These are phyloP conservation scores for Plicaturopsis crispa DNA, from an alignment of 768 basidiomycete species.

Conservation along the genomic window DNA sequence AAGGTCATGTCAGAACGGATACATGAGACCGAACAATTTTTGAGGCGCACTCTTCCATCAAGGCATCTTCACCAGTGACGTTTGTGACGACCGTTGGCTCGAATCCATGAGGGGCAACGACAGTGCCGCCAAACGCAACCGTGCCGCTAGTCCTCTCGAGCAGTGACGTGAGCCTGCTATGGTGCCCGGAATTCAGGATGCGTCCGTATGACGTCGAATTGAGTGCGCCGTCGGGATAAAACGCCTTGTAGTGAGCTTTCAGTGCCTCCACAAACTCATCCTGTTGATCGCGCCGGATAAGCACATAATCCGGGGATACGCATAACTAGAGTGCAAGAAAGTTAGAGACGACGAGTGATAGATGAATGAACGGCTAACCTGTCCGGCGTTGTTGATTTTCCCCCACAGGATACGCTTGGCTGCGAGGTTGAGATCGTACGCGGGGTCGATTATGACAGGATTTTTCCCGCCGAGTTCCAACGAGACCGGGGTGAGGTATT, in stretches of 20 bases:
- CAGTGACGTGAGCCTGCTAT: constrained; percentile 34
- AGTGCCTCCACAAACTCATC: constrained; percentile 33
- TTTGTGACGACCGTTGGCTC: constrained; percentile 21
- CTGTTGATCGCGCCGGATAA: constrained; percentile 33
- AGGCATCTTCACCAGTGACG: constrained; percentile 19
- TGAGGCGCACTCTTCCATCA: constrained; percentile 25
- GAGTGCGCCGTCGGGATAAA: constrained; percentile 39
- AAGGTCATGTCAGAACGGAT: not conserved
- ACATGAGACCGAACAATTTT: not conserved
- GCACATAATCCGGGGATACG: constrained; percentile 38
- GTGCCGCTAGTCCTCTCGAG: constrained; percentile 20
- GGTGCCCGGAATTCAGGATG: constrained; percentile 50
- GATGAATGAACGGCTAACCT: constrained; percentile 32
- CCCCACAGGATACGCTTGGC: constrained; percentile 1
- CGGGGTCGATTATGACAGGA: constrained; percentile 34
- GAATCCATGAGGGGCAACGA: constrained; percentile 12
- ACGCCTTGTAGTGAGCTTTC: constrained; percentile 30
- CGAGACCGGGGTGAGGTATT: constrained; percentile 46
- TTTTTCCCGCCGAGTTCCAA: constrained; percentile 49
- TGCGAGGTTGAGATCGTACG: constrained; percentile 26
- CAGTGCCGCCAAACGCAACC: constrained; percentile 19
- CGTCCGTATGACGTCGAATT: constrained; percentile 33
- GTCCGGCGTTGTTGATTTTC: constrained; percentile 32
- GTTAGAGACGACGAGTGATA: constrained; percentile 36
- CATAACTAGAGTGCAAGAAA: constrained; percentile 44